phyloP scores from a whole-genome alignment of 768 basidiomycete genomes.

The Porpolomopsis calyptriformis region DNA sequence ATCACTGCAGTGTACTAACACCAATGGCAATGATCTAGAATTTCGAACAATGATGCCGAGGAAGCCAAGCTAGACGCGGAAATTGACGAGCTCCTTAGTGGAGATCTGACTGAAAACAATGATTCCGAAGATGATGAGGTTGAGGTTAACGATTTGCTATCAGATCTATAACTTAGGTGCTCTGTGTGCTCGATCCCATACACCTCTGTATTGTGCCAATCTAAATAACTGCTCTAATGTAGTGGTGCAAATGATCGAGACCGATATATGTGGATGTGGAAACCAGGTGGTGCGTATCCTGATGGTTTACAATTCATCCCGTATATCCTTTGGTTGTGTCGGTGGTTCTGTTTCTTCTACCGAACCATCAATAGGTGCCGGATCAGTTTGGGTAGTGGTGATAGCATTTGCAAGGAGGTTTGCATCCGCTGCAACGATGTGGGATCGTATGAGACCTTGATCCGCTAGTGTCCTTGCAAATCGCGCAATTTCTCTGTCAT shows the following conservation, averaged over 20 bases:
- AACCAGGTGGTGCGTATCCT: no score
- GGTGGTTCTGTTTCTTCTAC: background rate
- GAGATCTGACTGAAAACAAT: constrained; percentile 15
- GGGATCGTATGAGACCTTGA: constrained; percentile 58
- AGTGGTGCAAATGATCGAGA: no score
- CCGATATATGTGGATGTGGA: no score
- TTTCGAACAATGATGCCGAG: constrained; percentile 13
- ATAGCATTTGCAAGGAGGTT: constrained; percentile 45
- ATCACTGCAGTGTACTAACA: background rate
- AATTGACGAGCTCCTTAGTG: constrained; percentile 29
- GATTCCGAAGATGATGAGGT: constrained; percentile 41
- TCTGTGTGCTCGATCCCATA: background rate
- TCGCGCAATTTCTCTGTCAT: constrained; percentile 80
- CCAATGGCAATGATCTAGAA: constrained; percentile 8
- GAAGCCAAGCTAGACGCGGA: constrained; percentile 36
- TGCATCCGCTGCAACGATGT: constrained; percentile 56
- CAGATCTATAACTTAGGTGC: constrained; percentile 10
- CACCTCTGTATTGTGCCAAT: background rate
- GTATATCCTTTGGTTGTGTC: background rate
- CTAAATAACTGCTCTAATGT: no score
- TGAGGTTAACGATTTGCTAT: constrained; percentile 40
- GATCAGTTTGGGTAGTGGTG: background rate
- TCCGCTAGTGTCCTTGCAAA: constrained; percentile 68
- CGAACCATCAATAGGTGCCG: background rate
- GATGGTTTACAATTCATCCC: background rate